These are phyloP conservation scores for Pelagomonas calceolata DNA, from an alignment of 108 stramenopile species.

Conservation along the genomic window DNA sequence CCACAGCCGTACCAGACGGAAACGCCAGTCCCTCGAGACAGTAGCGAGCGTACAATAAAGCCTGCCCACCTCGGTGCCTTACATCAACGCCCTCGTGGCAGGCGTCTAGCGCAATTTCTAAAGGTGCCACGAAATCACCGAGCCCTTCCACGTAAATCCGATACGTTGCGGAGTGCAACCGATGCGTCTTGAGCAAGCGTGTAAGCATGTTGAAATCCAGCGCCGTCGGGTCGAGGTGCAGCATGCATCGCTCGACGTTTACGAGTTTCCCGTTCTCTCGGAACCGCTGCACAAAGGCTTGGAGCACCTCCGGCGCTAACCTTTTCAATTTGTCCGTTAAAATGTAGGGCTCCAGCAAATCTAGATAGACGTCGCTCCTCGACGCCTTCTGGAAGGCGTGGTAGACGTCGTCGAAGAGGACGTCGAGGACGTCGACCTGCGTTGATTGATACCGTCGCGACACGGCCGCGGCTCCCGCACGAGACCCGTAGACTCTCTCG, in stretches of 20 bases:
- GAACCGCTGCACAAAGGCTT: slow-evolving; percentile 65
- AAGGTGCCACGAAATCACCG: slow-evolving; percentile 59
- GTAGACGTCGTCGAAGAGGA: slow-evolving; percentile 71
- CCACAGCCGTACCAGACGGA: slow-evolving; percentile 43
- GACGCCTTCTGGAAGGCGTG: slow-evolving; percentile 50
- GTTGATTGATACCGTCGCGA: too few relatives aligned
- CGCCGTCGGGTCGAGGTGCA: slow-evolving; percentile 70
- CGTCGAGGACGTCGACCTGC: slow-evolving; percentile 70
- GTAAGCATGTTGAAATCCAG: slow-evolving; percentile 68
- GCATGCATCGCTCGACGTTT: slow-evolving; percentile 70
- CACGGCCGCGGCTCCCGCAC: too few relatives aligned
- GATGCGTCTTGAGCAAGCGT: slow-evolving; percentile 52
- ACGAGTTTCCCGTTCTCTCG: slow-evolving; percentile 58
- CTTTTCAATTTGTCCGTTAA: slow-evolving; percentile 63
- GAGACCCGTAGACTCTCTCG: too few relatives aligned
- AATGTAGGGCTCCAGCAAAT: slow-evolving; percentile 76
- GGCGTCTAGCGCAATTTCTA: slow-evolving; percentile 53
- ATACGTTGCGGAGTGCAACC: slow-evolving; percentile 63
- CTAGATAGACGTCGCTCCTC: slow-evolving; percentile 56
- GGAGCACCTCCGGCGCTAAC: slow-evolving; percentile 74
- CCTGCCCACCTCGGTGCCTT: slow-evolving; percentile 22
- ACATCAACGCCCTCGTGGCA: slow-evolving; percentile 38
- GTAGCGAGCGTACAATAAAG: slow-evolving; percentile 46
- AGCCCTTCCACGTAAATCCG: slow-evolving; percentile 65
- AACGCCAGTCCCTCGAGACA: slow-evolving; percentile 60